Evolutionary conservation across 495 filamentous ascomycete species (phyloP), one percentile per base, ranked within the genome.

Genomic region (Penicillium lividum): DNA sequence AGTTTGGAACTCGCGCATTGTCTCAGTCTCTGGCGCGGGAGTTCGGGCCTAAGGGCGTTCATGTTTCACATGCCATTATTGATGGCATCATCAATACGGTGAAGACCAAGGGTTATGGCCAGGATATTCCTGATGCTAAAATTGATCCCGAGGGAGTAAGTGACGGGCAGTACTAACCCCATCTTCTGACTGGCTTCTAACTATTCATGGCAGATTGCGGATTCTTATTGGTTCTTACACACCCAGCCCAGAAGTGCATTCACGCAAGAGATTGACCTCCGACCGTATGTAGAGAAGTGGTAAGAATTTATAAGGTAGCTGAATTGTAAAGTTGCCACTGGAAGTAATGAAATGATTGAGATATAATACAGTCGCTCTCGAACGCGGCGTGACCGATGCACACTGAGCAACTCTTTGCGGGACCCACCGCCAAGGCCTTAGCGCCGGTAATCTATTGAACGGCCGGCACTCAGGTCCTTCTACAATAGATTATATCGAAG

Each of bases 81-180:
- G 89, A 93, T 64, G 88, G 88, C 1, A 84, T 88, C 16, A 92
- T 93, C 71, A 86, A 89, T 63, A 86, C 84, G 28, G 83, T 84
- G n/a, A 68, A 79, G 53, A 87, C 81, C n/a, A 82, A 80, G 60
- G 78, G 71, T 1, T 84, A 67, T 46, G 53, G 74, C 74, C n/a
- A 40, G 15, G 85, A 86, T 58, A 74, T 70, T 11, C 72, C 80
- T 4, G 88, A 89, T 69, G 79, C 82, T 3, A 90, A 90, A 73
- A 82, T 90, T 49, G 81, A 73, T 61, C 72, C 85, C 10, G 82
- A 89, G 63, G 81, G 81, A 56, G 86, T 89, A 63, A 76, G 86
- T 82, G 44, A 22, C 34, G 22, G 22, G 22, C 2, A 22, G 22
- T 22, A 22, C 22, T 22, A 22, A 22, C 22, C 22, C 22, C 2